A percentile compares a stretch with the other conserved stretches of the same genome.
These are phyloP conservation scores for Lasiodiplodia sp. DNA, from an alignment of 2,329 filamentous ascomycete genomes.

Conservation along the genomic window DNA sequence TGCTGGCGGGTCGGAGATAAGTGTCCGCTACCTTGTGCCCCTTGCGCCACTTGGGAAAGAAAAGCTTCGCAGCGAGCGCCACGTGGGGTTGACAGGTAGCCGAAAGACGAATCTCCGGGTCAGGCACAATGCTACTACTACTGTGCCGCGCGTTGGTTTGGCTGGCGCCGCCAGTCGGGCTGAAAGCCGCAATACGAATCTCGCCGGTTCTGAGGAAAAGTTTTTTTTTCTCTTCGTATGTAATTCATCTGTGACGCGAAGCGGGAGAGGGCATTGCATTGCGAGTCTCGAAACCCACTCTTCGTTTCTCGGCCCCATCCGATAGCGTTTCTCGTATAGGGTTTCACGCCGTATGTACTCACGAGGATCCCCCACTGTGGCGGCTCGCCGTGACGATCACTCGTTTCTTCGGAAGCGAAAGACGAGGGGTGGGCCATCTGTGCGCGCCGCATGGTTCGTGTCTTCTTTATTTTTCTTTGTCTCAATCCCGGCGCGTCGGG, in stretches of 20 bases:
- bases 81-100: constrained; percentile 19
- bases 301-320: neutral
- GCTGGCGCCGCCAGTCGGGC: neutral
- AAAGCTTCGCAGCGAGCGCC: constrained; percentile 9
- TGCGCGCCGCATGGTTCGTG: constrained; percentile 9
- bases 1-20: constrained; percentile 15
- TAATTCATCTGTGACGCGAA: neutral
- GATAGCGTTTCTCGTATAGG: neutral
- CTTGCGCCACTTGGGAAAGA: neutral
- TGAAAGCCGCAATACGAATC: neutral
- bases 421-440: neutral
- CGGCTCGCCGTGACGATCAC: constrained; percentile 3
- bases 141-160: neutral
- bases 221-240: neutral
- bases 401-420: constrained; percentile 11
- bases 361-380: constrained; percentile 17
- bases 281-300: neutral
- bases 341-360: neutral
- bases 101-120: neutral
- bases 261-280: neutral
- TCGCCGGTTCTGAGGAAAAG: neutral
- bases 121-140: neutral
- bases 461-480: neutral
- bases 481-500: neutral
- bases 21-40: constrained; percentile 3